Evolutionary conservation across 139 green algal genomes (phyloP).

Genomic region (Medakamo hakoo): DNA sequence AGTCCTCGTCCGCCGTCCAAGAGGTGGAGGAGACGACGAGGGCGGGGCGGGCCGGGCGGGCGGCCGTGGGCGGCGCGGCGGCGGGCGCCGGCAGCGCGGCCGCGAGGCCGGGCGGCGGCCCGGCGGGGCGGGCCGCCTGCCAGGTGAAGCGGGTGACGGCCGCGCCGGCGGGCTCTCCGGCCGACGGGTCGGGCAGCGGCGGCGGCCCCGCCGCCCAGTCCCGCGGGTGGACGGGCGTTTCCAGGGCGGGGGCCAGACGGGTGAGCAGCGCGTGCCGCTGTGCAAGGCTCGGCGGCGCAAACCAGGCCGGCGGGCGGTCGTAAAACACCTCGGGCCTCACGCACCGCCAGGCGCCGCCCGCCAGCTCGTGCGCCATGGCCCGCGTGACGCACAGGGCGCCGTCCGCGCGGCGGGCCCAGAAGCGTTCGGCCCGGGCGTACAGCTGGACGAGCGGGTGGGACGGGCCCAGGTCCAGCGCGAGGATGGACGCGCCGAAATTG

Average conservation of each 20-base stretch:
- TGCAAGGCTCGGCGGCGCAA: slow-evolving; percentile 26
- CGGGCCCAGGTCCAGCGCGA: slow-evolving; percentile 46
- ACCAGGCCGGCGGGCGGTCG: slow-evolving; percentile 62
- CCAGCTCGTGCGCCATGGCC: slow-evolving; percentile 67
- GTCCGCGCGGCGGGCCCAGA: background rate
- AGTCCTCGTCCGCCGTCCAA: slow-evolving; percentile 97
- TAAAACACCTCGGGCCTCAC: slow-evolving; percentile 70
- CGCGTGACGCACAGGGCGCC: slow-evolving; percentile 68
- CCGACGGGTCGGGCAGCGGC: too few relatives aligned
- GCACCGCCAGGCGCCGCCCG: slow-evolving; percentile 36
- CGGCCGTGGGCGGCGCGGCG: too few relatives aligned
- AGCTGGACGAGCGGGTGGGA: slow-evolving; percentile 25
- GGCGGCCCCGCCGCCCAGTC: slow-evolving; percentile 12
- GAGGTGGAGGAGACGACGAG: slow-evolving; percentile 87
- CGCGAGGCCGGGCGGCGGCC: background rate
- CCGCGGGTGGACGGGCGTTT: slow-evolving; percentile 9
- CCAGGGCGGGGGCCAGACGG: slow-evolving; percentile 12
- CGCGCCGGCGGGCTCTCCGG: too few relatives aligned
- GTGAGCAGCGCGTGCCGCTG: slow-evolving; percentile 22
- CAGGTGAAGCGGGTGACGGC: background rate
- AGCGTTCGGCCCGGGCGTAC: background rate
- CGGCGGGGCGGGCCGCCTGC: background rate
- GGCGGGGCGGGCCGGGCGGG: slow-evolving; percentile 37
- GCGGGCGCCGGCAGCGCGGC: background rate
- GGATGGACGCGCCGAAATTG: slow-evolving; percentile 84